Evolutionary conservation across 495 filamentous ascomycete genomes (phyloP), one percentile per base, ranked within the genome.

Genomic region (Pyrenopolyporus hunteri): DNA sequence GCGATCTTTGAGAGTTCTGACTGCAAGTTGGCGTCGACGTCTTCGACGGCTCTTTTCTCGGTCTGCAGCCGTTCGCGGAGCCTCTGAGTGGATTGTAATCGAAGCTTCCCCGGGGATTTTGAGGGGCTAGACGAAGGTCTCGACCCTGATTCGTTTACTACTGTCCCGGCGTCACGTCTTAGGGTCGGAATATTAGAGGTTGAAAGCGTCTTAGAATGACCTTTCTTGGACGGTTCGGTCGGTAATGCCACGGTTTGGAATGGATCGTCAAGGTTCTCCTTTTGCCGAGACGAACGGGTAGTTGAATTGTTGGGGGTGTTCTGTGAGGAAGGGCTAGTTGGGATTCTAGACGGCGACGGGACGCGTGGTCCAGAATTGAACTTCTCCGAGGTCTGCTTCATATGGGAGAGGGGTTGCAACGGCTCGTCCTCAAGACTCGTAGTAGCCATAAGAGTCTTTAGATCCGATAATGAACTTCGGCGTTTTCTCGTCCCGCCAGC

Each of bases 31-130:
- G 81, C 74, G 55, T 92, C 88, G 0, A 86, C 82, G n/a, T 84
- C 80, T 23, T 80, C 82, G 22, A 94, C 84, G 1, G 86, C 82
- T 40, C 81, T 87, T 68, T 91, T 89, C 68, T 97, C 92, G 44
- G 82, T 85, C 53, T 91, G 86, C 6, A 97, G 82, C 44, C 93
- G 89, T 73, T 97, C 91, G 37, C 94, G 90, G 26, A 97, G 84
- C 76, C 96, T 97, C 63, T 95, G 91, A 0, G 93, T 90, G 36
- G 88, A 93, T 73, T 96, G 93, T 73, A 97, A 85, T 42, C 91
- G 88, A 52, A 95, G 78, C 64, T 89, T 94, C 61, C 83, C 83
- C 28, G 80, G 75, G 2, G 66, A 35, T 53, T 77, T 78, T 26
- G 66, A 63, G 7, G 75, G 72, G 51, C 76, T 79, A 37, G 68